Evolutionary conservation across 192 early-diverging fungal genomes (phyloP).

Genomic region (Radiomyces spectabilis): DNA sequence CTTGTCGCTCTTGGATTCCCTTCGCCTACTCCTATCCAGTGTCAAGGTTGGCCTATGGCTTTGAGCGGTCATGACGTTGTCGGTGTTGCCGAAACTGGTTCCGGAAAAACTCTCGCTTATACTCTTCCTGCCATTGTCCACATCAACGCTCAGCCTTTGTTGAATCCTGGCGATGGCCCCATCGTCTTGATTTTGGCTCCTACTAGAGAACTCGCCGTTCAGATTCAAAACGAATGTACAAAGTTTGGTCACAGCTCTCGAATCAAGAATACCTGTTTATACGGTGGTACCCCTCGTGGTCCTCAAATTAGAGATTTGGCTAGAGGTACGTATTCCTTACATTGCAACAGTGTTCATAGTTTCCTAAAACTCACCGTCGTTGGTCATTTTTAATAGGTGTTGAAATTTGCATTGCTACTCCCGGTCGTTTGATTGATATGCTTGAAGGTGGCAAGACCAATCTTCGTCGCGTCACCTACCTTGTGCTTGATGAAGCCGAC

Average conservation of each 20-base stretch:
- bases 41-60: conserved; percentile 99
- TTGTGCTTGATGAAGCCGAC: conserved; percentile 99
- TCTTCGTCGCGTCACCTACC: conserved; percentile 88
- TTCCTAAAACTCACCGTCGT: not conserved
- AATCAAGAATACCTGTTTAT: conserved; percentile 92
- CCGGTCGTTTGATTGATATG: conserved; percentile 98
- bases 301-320: conserved; percentile 83
- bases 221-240: conserved; percentile 92
- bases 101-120: conserved; percentile 94
- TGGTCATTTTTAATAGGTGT: conserved; percentile 23
- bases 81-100: conserved; percentile 82
- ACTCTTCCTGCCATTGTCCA: conserved; percentile 94
- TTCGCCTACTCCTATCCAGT: conserved; percentile 88
- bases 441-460: conserved; percentile 83
- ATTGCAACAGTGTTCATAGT: not conserved
- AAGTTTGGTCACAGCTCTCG: conserved; percentile 86
- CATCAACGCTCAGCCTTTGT: conserved; percentile 93
- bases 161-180: conserved; percentile 91
- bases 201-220: conserved; percentile 94
- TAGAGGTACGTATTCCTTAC: conserved; percentile 33
- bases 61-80: conserved; percentile 92
- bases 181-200: conserved; percentile 94
- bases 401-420: conserved; percentile 97
- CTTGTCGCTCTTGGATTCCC: conserved; percentile 79
- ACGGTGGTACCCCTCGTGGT: conserved; percentile 90